A percentile compares a stretch with the other conserved stretches of the same genome.
These are phyloP conservation scores for Colletotrichum navitas DNA, from an alignment of 2,329 filamentous ascomycete species.

Conservation along the genomic window DNA sequence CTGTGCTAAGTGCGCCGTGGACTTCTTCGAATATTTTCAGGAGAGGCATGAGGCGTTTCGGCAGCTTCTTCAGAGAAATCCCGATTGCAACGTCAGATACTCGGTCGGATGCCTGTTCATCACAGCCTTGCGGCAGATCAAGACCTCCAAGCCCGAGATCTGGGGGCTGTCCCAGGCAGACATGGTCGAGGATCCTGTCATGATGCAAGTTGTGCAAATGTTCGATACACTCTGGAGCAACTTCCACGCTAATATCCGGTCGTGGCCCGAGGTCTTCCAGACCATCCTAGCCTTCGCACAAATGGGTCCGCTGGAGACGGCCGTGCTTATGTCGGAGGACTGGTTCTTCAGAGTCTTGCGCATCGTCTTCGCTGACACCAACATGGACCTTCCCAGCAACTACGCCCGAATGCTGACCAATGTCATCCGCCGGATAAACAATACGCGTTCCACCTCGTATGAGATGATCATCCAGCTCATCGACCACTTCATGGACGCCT, in stretches of 20 bases:
- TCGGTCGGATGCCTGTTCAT: slow-evolving; percentile 66
- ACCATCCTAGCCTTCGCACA: slow-evolving; percentile 76
- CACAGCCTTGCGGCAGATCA: slow-evolving; percentile 65
- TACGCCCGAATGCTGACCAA: slow-evolving; percentile 67
- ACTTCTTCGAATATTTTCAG: slow-evolving; percentile 72
- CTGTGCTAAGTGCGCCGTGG: slow-evolving; percentile 68
- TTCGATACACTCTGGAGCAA: slow-evolving; percentile 70
- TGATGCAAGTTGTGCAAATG: slow-evolving; percentile 45
- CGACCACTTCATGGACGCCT: slow-evolving; percentile 57
- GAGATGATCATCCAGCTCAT: slow-evolving; percentile 65
- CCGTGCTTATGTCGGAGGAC: slow-evolving; percentile 69
- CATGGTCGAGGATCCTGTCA: slow-evolving; percentile 42
- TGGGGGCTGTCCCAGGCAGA: slow-evolving; percentile 57
- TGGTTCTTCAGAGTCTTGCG: slow-evolving; percentile 71
- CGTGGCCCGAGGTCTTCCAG: slow-evolving; percentile 83
- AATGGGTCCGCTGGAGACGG: slow-evolving; percentile 70
- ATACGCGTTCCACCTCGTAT: slow-evolving; percentile 66
- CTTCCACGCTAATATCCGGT: slow-evolving; percentile 72
- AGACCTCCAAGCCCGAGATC: slow-evolving; percentile 57
- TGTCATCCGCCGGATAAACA: slow-evolving; percentile 62
- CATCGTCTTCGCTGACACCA: slow-evolving; percentile 71
- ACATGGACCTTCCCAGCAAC: slow-evolving; percentile 63
- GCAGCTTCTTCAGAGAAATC: slow-evolving; percentile 73
- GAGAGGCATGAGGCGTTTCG: slow-evolving; percentile 69
- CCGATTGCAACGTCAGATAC: slow-evolving; percentile 67